Evolutionary conservation across 192 early-diverging fungal species (phyloP), one percentile per base, ranked within the genome.

Genomic region (Entomortierella chlamydospora): DNA sequence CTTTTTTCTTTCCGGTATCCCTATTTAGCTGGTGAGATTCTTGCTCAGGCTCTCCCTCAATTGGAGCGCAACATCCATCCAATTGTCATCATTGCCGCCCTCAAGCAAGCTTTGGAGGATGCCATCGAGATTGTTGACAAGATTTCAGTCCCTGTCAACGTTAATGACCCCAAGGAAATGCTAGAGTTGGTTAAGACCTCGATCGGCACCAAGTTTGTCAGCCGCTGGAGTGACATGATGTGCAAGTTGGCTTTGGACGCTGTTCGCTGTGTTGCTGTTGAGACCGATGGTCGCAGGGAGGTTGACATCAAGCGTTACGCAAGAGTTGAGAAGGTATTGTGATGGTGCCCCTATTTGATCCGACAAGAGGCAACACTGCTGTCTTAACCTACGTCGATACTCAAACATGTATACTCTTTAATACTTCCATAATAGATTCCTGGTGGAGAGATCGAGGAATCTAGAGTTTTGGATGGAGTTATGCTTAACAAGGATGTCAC

Each of bases 401-500:
- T 43, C 15, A 20, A 2, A 13, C 20, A 10, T 57, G 8, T 57
- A 31, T 20, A n/a, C 33, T 25, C 20, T 18, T 60, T 37, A 43
- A 43, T 10, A 13, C 25, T 23, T 28, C 29, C 20, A 47, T 39
- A 34, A 58, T 66, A 93, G 91, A 91, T 99, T 67, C 98, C 98
- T 30, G 98, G 98, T 68, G 98, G 97, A 61, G 95, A 97, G 86
- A 97, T 99, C 70, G 97, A 98, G 68, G 92, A 98, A 59, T 97
- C 91, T 54, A 86, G 90, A 61, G 97, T 99, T 34, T 88, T 99
- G 82, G 95, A 98, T 74, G 98, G 98, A 63, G 87, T 99, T 65
- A 98, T 99, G 94, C 64, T 99, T 79, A 98, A 97, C 93, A 99
- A 99, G 90, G 98, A 99, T 85, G 96, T 99, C 20, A 98, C 97